These are phyloP conservation scores for Globisporangium barbulae DNA, from an alignment of 352 stramenopile genomes.

Conservation along the genomic window DNA sequence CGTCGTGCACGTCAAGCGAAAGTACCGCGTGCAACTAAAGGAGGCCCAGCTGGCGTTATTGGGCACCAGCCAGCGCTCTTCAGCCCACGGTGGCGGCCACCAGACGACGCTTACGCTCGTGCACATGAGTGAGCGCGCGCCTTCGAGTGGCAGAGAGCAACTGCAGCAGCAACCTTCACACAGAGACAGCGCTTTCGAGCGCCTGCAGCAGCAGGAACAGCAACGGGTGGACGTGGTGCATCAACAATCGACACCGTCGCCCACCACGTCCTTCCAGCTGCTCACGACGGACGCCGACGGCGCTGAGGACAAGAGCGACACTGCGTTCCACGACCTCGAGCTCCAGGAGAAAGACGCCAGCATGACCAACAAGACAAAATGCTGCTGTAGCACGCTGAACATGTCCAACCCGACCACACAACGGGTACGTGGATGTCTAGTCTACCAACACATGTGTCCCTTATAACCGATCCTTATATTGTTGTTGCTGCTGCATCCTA, in stretches of 20 bases:
- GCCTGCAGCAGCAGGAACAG: conserved; percentile 1
- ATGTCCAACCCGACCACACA: conserved; percentile 58
- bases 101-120: conserved; percentile 1
- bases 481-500: conserved; percentile 15
- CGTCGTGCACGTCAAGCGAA: conserved; percentile 40
- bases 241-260: conserved; percentile 7
- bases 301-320: conserved; percentile 12
- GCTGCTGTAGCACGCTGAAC: conserved; percentile 31
- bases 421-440: conserved; percentile 16
- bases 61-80: neutral
- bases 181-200: neutral
- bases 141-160: neutral
- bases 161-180: neutral
- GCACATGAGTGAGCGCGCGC: conserved; percentile 9
- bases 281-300: conserved; percentile 7
- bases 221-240: neutral
- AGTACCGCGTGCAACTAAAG: conserved; percentile 49
- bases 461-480: neutral
- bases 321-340: neutral
- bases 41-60: conserved; percentile 15
- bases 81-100: neutral
- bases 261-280: conserved; percentile 21
- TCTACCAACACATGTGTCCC: neutral
- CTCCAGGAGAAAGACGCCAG: conserved; percentile 8
- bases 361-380: conserved; percentile 18